Evolutionary conservation across 208 protist species (phyloP).

Genomic region (Balamuthia mandrillaris): DNA sequence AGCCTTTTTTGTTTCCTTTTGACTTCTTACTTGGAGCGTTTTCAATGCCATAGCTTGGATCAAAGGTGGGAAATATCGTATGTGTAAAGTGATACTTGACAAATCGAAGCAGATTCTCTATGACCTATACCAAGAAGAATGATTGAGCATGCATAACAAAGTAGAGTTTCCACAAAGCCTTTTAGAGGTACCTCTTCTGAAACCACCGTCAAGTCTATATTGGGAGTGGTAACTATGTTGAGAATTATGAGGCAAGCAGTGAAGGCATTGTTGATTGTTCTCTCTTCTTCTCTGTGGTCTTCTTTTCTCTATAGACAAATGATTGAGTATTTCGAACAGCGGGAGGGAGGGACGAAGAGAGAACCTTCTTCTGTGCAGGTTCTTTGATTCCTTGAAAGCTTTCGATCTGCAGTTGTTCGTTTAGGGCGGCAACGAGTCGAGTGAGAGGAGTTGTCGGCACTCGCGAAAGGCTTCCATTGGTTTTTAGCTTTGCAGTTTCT

Average conservation of each 20-base stretch:
- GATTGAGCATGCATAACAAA: background rate
- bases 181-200: slow-evolving; percentile 31
- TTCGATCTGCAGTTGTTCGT: no score
- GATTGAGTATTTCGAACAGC: background rate
- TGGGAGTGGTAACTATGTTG: background rate
- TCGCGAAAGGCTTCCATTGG: background rate
- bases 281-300: background rate
- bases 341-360: no score
- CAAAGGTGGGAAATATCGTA: slow-evolving; percentile 29
- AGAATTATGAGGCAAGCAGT: background rate
- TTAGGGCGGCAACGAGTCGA: background rate
- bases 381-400: no score
- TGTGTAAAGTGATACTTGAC: background rate
- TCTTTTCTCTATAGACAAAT: background rate
- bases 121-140: background rate
- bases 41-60: background rate
- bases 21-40: background rate
- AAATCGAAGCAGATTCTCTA: slow-evolving; percentile 36
- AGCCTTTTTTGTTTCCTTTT: background rate
- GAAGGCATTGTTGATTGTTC: background rate
- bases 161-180: background rate
- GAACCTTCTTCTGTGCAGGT: no score
- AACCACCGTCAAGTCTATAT: slow-evolving; percentile 8
- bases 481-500: slow-evolving; percentile 38
- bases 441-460: background rate